These are phyloP conservation scores for Blepharisma japonicum DNA, from an alignment of 73 alveolate species.

Conservation along the genomic window DNA sequence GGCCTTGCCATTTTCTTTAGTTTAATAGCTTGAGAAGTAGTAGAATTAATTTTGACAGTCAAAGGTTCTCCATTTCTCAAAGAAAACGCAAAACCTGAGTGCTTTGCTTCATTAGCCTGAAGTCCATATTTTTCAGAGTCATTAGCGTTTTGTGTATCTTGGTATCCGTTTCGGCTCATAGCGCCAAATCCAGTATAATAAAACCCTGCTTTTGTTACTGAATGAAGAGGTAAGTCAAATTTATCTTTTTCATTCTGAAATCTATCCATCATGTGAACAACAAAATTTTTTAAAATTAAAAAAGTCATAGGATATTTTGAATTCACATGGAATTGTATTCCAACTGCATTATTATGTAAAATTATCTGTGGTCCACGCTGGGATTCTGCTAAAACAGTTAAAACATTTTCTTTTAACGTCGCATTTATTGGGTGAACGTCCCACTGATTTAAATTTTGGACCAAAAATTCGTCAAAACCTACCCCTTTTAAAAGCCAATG, in stretches of 20 bases:
- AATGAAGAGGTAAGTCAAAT: background rate
- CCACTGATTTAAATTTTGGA: conserved; percentile 66
- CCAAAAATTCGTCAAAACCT: conserved; percentile 61
- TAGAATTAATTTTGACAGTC: background rate
- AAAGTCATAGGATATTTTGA: conserved; percentile 59
- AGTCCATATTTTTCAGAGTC: background rate
- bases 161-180: background rate
- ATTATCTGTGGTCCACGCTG: conserved; percentile 76
- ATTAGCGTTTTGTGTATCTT: background rate
- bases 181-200: background rate
- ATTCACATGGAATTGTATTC: conserved; percentile 68
- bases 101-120: background rate
- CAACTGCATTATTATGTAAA: conserved; percentile 73
- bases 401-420: conserved; percentile 46
- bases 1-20: background rate
- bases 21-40: no score
- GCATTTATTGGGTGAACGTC: conserved; percentile 81
- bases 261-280: conserved; percentile 36
- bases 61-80: background rate
- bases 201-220: background rate
- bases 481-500: conserved; percentile 61
- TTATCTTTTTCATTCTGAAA: background rate
- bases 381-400: conserved; percentile 66
- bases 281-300: conserved; percentile 56
- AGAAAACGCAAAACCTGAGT: background rate